These are phyloP conservation scores for Arthrobotrys musiformis DNA, from an alignment of 2,329 filamentous ascomycete genomes.

Conservation along the genomic window DNA sequence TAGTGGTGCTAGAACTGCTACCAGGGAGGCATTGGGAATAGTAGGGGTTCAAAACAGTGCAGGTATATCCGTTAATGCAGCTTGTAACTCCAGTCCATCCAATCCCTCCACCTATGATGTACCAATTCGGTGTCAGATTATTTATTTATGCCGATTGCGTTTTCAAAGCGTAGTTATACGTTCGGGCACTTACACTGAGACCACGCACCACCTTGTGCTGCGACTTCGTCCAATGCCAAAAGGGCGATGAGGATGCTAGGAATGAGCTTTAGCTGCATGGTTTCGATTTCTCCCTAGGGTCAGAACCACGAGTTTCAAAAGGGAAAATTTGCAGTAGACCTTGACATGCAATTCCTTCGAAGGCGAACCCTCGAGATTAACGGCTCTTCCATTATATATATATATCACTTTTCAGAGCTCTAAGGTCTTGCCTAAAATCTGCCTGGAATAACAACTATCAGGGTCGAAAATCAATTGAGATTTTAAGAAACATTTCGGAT, in stretches of 20 bases:
- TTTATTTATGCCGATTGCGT: too few relatives aligned
- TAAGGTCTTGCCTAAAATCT: background rate
- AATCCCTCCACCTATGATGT: constrained; percentile 59
- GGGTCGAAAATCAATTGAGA: too few relatives aligned
- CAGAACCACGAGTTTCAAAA: background rate
- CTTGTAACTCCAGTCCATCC: constrained; percentile 54
- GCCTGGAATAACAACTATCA: background rate
- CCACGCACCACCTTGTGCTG: constrained; percentile 31
- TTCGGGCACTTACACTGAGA: constrained; percentile 29
- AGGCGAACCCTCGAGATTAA: background rate
- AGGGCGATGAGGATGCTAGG: background rate
- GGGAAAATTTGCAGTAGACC: background rate
- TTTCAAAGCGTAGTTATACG: too few relatives aligned
- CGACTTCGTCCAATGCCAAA: background rate
- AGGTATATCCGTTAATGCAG: constrained; percentile 55
- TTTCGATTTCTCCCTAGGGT: background rate
- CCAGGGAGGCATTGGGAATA: constrained; percentile 58
- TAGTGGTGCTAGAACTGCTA: background rate
- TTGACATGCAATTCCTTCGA: too few relatives aligned
- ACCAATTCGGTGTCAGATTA: background rate
- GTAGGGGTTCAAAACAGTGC: constrained; percentile 55
- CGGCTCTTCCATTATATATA: background rate
- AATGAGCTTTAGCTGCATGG: background rate
- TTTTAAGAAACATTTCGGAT: background rate
- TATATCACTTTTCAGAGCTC: background rate